phyloP scores from a whole-genome alignment of 1,284 basidiomycete species.

The Neonothopanus nambi region DNA sequence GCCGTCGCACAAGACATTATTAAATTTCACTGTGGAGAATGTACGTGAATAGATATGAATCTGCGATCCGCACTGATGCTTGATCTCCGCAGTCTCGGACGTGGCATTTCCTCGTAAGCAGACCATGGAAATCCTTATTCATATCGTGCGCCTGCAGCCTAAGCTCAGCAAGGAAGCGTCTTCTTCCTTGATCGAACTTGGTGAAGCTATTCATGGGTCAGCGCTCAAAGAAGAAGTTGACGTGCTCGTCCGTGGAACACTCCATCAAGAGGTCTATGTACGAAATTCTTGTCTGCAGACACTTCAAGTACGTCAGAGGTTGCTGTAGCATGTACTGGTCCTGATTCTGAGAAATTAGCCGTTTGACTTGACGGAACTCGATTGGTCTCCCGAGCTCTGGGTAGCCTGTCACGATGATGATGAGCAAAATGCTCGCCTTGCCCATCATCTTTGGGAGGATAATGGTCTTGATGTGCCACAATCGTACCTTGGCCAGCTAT shows the following conservation, averaged over 20 bases:
- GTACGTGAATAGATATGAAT: conserved; percentile 44
- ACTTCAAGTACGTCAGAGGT: conserved; percentile 65
- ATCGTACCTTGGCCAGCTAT: conserved; percentile 62
- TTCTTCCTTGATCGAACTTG: conserved; percentile 80
- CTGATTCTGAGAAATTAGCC: conserved; percentile 42
- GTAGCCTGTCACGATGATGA: conserved; percentile 91
- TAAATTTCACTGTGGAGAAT: conserved; percentile 84
- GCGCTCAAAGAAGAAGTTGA: conserved; percentile 65
- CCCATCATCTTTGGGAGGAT: conserved; percentile 90
- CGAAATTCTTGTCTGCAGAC: conserved; percentile 91
- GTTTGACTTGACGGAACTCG: conserved; percentile 92
- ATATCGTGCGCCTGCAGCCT: conserved; percentile 78
- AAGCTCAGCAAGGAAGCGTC: conserved; percentile 87
- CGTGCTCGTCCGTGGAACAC: conserved; percentile 72
- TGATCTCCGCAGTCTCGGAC: conserved; percentile 55
- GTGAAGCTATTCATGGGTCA: conserved; percentile 76
- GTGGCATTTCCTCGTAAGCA: conserved; percentile 70
- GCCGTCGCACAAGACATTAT: conserved; percentile 85
- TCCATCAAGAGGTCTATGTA: conserved; percentile 89
- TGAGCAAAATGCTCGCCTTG: conserved; percentile 87
- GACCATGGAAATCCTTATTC: conserved; percentile 74
- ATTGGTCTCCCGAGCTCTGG: conserved; percentile 91
- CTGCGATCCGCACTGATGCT: neutral
- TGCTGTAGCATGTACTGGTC: conserved; percentile 1
- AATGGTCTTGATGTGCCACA: conserved; percentile 92